These are phyloP conservation scores for Pseudomassariella vexata DNA, from an alignment of 2,329 filamentous ascomycete genomes.

Conservation along the genomic window DNA sequence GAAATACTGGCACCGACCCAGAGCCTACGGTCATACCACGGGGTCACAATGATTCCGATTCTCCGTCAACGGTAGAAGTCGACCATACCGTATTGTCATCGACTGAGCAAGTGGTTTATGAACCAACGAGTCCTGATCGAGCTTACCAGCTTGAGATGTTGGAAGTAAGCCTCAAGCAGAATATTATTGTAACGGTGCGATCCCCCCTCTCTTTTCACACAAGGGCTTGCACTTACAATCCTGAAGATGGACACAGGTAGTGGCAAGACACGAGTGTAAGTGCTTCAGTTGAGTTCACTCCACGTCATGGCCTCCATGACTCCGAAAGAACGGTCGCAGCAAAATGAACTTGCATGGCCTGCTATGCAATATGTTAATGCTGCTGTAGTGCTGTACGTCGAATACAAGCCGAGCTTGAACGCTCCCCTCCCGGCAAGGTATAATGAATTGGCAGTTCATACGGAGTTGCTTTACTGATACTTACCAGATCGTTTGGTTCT, in stretches of 20 bases:
- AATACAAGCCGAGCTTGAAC: constrained; percentile 59
- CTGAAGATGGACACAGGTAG: constrained; percentile 70
- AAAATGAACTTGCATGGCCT: no score
- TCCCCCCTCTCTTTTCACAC: constrained; percentile 8
- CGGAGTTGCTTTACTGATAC: constrained; percentile 10
- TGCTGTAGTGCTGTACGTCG: constrained; percentile 56
- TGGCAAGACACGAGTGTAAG: constrained; percentile 73
- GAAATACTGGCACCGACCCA: no score
- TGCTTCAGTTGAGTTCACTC: no score
- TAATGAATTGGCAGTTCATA: constrained; percentile 5
- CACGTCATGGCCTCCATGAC: no score
- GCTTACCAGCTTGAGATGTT: constrained; percentile 76
- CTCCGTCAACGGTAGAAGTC: no score
- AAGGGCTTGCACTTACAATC: constrained; percentile 1
- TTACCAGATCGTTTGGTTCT: constrained; percentile 62
- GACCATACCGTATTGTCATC: neutral
- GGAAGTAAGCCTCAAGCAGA: constrained; percentile 59
- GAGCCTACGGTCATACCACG: no score
- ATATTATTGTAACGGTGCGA: constrained; percentile 66
- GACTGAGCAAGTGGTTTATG: constrained; percentile 10
- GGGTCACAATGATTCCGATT: no score
- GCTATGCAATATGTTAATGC: constrained; percentile 17
- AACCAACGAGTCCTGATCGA: constrained; percentile 35
- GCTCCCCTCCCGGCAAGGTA: constrained; percentile 47
- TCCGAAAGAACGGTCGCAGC: no score